Conservation (phyloP, 192 early-diverging fungal species). For the Podila horticola region DNA sequence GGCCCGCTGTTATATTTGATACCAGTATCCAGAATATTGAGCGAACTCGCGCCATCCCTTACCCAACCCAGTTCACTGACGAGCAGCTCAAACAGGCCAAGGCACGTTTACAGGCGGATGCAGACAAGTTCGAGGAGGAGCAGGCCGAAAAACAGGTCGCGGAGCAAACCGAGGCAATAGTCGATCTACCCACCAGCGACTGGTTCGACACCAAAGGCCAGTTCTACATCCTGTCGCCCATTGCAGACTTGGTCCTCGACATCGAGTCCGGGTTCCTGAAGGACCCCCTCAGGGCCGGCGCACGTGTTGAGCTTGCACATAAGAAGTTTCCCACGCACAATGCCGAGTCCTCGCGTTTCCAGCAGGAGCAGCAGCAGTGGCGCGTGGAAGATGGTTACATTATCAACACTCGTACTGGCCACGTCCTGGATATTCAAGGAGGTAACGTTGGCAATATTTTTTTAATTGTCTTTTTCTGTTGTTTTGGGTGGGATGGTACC, state of each 20-base stretch:
- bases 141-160: too few relatives aligned
- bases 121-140: background rate
- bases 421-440: conserved; percentile 49
- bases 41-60: background rate
- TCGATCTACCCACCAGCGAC: too few relatives aligned
- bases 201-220: conserved; percentile 23
- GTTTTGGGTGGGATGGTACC: background rate
- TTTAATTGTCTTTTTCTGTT: background rate
- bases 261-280: conserved; percentile 47
- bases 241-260: conserved; percentile 45
- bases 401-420: conserved; percentile 47
- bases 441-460: conserved; percentile 16
- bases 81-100: background rate
- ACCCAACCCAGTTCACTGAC: background rate
- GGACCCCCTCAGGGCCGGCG: conserved; percentile 44
- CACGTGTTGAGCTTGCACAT: conserved; percentile 36
- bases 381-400: conserved; percentile 44
- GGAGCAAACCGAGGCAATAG: too few relatives aligned
- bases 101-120: background rate
- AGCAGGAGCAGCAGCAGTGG: conserved; percentile 52
- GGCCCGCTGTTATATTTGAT: background rate
- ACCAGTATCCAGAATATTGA: background rate
- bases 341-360: conserved; percentile 13
- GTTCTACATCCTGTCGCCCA: conserved; percentile 42
- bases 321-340: conserved; percentile 34